Evolutionary conservation across 768 basidiomycete genomes (phyloP), one percentile per base, ranked within the genome.

Genomic region (Xanthoconium stramineum): DNA sequence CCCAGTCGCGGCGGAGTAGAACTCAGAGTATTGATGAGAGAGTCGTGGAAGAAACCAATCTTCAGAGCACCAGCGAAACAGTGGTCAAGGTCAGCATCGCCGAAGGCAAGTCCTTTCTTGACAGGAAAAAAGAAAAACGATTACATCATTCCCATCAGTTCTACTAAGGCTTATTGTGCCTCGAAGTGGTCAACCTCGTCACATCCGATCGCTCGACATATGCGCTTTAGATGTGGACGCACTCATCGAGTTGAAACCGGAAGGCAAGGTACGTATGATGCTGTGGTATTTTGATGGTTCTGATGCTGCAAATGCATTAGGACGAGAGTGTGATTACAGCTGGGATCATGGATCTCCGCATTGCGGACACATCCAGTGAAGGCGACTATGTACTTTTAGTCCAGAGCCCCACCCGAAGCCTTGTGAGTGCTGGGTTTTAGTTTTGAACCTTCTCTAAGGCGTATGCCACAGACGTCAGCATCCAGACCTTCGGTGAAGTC

Each of bases 261-360:
- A 86, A 53, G 88, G 84, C 52, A 87, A 82, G 80, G 91, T 90
- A 57, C 47, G 74, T 69, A 46, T 9, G 10, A 35, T 47, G 11
- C 20, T 20, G 3, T 38, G 19, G 5, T 32, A 24, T 43, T 12
- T 52, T 47, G 44, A 29, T 13, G 17, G 36, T 55, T 52, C 52
- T 62, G 48, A 57, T 37, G 12, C 32, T 39, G 20, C 28, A 42
- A 28, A 39, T 54, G 50, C 52, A 50, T 14, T 32, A 94, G 86
- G 84, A 91, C 52, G 86, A 91, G 68, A 89, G 83, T 14, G 76
- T 84, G 13, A 56, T 94, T 40, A 84, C 81, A 1, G 56, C 91
- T 11, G 79, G 77, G 6, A 67, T 91, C 6, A 82, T 83, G 78
- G 83, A 90, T 63, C 61, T 89, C 19, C 74, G 73, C 12, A 66